phyloP scores from a whole-genome alignment of 371 early-diverging fungal species.

The Aphelidium insulamus region DNA sequence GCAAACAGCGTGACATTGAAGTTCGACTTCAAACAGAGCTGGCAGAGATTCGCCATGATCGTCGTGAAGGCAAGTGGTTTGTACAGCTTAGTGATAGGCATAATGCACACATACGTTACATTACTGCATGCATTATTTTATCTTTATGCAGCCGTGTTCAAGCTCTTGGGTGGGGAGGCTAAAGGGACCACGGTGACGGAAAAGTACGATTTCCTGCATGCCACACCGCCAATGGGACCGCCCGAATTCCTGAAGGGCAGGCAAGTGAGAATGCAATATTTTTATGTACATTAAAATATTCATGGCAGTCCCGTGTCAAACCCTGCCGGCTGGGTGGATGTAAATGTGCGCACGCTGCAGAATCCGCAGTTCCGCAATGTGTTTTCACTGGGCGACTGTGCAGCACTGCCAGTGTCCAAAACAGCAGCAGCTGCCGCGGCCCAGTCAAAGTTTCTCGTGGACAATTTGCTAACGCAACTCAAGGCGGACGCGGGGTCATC shows the following conservation, averaged over 20 bases:
- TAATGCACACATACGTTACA: too few relatives aligned
- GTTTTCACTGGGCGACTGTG: constrained; percentile 60
- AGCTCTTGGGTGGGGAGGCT: constrained; percentile 22
- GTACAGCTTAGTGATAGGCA: too few relatives aligned
- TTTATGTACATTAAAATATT: too few relatives aligned
- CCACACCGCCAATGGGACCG: constrained; percentile 64
- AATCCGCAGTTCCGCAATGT: constrained; percentile 57
- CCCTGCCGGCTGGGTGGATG: constrained; percentile 60
- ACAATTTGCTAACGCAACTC: constrained; percentile 47
- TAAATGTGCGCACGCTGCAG: constrained; percentile 49
- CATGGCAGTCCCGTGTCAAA: constrained; percentile 39
- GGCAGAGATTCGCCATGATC: constrained; percentile 32
- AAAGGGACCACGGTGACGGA: constrained; percentile 26
- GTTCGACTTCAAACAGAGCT: constrained; percentile 47
- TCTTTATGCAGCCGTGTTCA: constrained; percentile 53
- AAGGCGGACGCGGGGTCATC: constrained; percentile 10
- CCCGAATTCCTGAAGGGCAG: constrained; percentile 50
- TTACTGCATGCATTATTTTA: too few relatives aligned
- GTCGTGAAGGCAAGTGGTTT: too few relatives aligned
- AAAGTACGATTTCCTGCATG: constrained; percentile 62
- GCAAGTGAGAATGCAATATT: too few relatives aligned
- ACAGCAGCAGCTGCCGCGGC: constrained; percentile 72
- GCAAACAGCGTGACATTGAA: constrained; percentile 37
- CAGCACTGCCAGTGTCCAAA: constrained; percentile 67
- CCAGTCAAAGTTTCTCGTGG: constrained; percentile 47